phyloP scores from a whole-genome alignment of 2,329 filamentous ascomycete species.

The Diaporthe helianthi region DNA sequence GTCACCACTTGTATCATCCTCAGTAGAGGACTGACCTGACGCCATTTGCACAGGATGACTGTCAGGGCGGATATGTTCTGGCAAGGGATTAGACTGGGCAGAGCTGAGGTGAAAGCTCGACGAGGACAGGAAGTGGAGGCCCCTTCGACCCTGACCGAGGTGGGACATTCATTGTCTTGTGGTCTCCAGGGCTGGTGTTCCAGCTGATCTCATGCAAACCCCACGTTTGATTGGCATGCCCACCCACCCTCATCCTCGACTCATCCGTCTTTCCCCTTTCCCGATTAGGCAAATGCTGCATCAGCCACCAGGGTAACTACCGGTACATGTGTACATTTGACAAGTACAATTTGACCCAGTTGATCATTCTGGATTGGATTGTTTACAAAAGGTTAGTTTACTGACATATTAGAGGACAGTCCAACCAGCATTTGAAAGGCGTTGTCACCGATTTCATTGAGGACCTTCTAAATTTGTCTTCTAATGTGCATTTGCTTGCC shows the following conservation, averaged over 20 bases:
- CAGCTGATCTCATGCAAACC: slow-evolving; percentile 31
- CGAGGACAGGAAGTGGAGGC: slow-evolving; percentile 10
- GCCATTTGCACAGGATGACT: neutral
- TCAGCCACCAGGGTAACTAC: no score
- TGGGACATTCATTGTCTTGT: neutral
- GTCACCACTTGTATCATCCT: slow-evolving; percentile 4
- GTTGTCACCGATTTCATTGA: neutral
- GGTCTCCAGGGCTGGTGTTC: neutral
- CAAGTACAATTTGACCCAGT: neutral
- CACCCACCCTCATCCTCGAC: neutral
- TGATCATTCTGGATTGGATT: neutral
- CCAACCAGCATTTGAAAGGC: no score
- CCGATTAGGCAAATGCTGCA: slow-evolving; percentile 4
- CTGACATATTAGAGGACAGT: neutral
- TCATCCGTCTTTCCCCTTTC: slow-evolving; percentile 13
- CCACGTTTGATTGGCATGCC: slow-evolving; percentile 23
- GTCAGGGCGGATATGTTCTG: neutral
- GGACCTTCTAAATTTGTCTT: no score
- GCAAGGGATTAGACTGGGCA: neutral
- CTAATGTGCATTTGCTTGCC: no score
- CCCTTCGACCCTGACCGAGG: neutral
- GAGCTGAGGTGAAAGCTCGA: neutral
- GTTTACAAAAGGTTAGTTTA: neutral
- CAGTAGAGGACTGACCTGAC: neutral
- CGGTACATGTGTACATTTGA: no score